Conservation (phyloP, 495 filamentous ascomycete species). For the Lasiosphaeria hispida region DNA sequence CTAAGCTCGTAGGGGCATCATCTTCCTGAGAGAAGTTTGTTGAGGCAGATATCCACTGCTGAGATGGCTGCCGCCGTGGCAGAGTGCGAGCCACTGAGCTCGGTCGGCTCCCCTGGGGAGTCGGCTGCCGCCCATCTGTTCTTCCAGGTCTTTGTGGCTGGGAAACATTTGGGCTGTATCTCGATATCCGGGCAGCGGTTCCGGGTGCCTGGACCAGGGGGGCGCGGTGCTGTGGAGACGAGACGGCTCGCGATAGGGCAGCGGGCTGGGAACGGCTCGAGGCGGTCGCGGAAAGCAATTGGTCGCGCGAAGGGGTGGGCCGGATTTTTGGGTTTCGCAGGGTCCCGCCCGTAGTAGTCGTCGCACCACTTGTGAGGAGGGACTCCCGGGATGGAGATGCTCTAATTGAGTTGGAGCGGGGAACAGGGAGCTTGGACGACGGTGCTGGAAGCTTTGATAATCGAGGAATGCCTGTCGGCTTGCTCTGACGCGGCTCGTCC, state of each 20-base stretch:
- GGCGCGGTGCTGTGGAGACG: constrained; percentile 23
- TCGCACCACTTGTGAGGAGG: constrained; percentile 11
- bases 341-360: constrained; percentile 1
- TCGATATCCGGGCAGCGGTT: constrained; percentile 11
- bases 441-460: constrained; percentile 30
- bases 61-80: constrained; percentile 21
- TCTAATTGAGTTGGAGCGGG: constrained; percentile 29
- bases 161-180: constrained; percentile 7
- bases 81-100: constrained; percentile 16
- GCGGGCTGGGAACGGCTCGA: constrained; percentile 13
- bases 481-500: constrained; percentile 32
- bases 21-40: constrained; percentile 11
- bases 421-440: constrained; percentile 31
- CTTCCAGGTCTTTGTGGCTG: constrained; percentile 9
- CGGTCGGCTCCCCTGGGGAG: constrained; percentile 5
- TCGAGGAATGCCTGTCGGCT: constrained; percentile 28
- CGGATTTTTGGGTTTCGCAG: constrained; percentile 43
- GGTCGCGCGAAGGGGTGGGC: constrained; percentile 41
- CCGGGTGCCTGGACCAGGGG: constrained; percentile 6
- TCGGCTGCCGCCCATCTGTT: constrained; percentile 1
- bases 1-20: constrained; percentile 3
- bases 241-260: constrained; percentile 19
- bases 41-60: constrained; percentile 31
- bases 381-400: constrained; percentile 30
- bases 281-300: constrained; percentile 26